Conservation (phyloP, 352 stramenopile genomes). For the Pelagophyceae sp. region DNA sequence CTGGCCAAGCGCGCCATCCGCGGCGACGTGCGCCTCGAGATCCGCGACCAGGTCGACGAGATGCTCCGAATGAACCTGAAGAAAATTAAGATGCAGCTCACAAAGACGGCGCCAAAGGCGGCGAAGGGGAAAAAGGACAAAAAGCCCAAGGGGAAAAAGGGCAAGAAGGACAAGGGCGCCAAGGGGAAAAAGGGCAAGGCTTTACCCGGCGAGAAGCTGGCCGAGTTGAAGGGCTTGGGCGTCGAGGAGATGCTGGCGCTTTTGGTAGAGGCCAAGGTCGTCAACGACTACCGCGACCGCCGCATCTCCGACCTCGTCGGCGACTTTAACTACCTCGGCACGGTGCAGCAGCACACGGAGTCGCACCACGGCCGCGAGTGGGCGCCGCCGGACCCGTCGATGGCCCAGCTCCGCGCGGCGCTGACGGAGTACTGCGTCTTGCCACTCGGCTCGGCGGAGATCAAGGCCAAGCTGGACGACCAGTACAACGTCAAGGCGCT, state of each 20-base stretch:
- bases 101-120: slow-evolving; percentile 46
- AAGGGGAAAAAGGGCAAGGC: slow-evolving; percentile 70
- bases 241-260: slow-evolving; percentile 74
- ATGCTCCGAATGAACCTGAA: slow-evolving; percentile 82
- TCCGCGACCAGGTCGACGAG: slow-evolving; percentile 79
- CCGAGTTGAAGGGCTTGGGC: slow-evolving; percentile 72
- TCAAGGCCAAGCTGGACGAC: slow-evolving; percentile 58
- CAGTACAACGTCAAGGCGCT: slow-evolving; percentile 63
- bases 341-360: slow-evolving; percentile 50
- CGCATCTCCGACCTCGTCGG: slow-evolving; percentile 70
- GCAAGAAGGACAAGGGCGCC: slow-evolving; percentile 39
- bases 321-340: slow-evolving; percentile 79
- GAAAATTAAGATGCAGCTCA: slow-evolving; percentile 81
- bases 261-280: slow-evolving; percentile 73
- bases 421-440: slow-evolving; percentile 80
- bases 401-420: slow-evolving; percentile 71
- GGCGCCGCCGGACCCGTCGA: slow-evolving; percentile 75
- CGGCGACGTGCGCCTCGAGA: slow-evolving; percentile 60
- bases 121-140: slow-evolving; percentile 49
- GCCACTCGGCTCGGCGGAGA: slow-evolving; percentile 59
- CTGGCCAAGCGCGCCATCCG: slow-evolving; percentile 67
- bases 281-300: slow-evolving; percentile 49
- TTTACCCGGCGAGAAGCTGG: slow-evolving; percentile 76
- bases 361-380: slow-evolving; percentile 40
- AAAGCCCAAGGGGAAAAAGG: slow-evolving; percentile 40